Base-by-base conservation (phyloP, 495 filamentous ascomycete species). In the Penicillium parvum region DNA sequence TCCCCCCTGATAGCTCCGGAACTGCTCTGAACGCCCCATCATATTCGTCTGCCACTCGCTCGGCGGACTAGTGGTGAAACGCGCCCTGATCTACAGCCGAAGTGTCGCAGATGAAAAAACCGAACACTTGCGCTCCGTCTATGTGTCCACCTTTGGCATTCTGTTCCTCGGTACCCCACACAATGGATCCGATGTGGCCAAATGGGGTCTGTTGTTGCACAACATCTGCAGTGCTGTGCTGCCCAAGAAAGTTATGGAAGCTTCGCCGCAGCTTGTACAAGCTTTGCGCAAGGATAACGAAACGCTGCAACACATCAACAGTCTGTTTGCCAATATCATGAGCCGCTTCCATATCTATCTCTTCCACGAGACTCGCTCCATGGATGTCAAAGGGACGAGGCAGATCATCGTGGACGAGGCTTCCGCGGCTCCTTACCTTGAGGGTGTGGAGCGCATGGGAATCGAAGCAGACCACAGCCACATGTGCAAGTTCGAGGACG, bases 101-200 rank as follows among this genome's bases (percentile, higher is more conserved):
- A 83, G 75, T 35, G 63, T 86, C 14, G 76, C 73, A 6, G 78
- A 75, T 25, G 78, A 80, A 40, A 78, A 84, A 50, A 82, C 82
- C 12, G 77, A 86, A 53, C 81, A 88, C 48, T 72, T 86, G 4
- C 79, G 88, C 18, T 88, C 85, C 4, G 80, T 95, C 17, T 89
- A 79, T 49, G 82, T 90, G 7, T 89, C 86, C 2, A 91, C 88
- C 0, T 95, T 84, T 43, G 88, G 85, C 14, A 81, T 94, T 20
- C 72, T 95, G 16, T 95, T 95, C 55, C 73, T 95, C 21, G 88
- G 88, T 14, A 94, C 88, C n/a, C 88, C 88, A 7, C 88, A 95
- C 55, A 82, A 77, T 32, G 88, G 88, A 0, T 79, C 86, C 3
- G 83, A 87, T 48, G 55, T 85, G 10, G 88, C 88, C 6, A 78